Conservation (phyloP, 2,329 filamentous ascomycete genomes). For the Talaromyces sp. region DNA sequence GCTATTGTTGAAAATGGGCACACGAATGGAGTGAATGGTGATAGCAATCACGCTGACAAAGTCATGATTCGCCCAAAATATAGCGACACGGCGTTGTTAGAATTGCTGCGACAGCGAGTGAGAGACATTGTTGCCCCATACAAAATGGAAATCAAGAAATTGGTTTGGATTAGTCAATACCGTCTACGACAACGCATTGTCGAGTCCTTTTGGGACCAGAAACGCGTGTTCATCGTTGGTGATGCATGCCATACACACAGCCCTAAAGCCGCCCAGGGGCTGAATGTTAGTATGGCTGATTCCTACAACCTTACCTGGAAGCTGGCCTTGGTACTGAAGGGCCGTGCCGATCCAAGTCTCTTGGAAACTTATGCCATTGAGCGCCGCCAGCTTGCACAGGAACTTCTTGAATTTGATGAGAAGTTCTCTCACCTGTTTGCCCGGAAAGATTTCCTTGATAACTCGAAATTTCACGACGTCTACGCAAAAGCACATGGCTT, state of each 20-base stretch:
- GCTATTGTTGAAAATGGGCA: neutral
- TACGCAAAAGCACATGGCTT: neutral
- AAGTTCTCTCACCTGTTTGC: neutral
- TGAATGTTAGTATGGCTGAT: conserved; percentile 46
- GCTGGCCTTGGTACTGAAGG: conserved; percentile 40
- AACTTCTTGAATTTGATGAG: neutral
- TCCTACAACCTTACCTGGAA: conserved; percentile 54
- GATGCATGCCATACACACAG: conserved; percentile 14
- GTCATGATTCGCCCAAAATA: neutral
- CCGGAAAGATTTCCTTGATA: neutral
- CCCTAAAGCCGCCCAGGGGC: conserved; percentile 12
- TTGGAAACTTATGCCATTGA: neutral
- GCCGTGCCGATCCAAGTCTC: conserved; percentile 33
- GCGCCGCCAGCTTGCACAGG: neutral
- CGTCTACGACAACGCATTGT: neutral
- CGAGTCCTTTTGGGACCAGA: neutral
- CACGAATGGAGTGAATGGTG: neutral
- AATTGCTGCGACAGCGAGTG: neutral
- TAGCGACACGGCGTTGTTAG: neutral
- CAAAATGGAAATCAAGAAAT: neutral
- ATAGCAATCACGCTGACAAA: neutral
- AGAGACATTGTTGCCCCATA: neutral
- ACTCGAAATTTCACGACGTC: neutral
- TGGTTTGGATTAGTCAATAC: neutral
- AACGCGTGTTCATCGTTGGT: conserved; percentile 12